Conservation (phyloP, 2,329 filamentous ascomycete species). For the Cercospora sp. region DNA sequence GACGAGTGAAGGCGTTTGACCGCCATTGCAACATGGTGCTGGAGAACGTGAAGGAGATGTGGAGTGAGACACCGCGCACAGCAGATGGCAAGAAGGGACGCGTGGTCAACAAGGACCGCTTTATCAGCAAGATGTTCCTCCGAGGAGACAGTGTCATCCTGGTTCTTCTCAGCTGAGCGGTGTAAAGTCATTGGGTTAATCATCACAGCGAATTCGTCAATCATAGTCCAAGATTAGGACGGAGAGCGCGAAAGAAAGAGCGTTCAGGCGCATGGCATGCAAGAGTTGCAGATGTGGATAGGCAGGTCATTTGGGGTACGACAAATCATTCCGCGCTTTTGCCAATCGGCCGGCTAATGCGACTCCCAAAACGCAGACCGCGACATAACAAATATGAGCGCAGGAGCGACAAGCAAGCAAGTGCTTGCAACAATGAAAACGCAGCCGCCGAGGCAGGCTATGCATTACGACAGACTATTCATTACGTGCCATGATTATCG, state of each 20-base stretch:
- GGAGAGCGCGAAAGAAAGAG: neutral
- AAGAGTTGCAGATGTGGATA: neutral
- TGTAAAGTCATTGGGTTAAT: conserved; percentile 2
- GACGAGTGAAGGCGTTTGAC: conserved; percentile 97
- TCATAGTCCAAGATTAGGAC: neutral
- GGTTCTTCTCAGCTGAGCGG: conserved; percentile 66
- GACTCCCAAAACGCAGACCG: neutral
- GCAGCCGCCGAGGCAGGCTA: conserved; percentile 16
- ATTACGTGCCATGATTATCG: conserved; percentile 1
- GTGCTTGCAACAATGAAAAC: conserved; percentile 10
- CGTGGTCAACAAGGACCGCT: conserved; percentile 94
- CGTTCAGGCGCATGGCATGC: conserved; percentile 9
- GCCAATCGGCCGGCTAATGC: conserved; percentile 7
- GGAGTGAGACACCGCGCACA: conserved; percentile 87
- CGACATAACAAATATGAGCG: neutral
- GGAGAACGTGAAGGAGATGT: conserved; percentile 99
- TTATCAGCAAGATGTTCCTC: conserved; percentile 97
- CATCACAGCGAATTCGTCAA: neutral
- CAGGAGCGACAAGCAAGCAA: conserved; percentile 1
- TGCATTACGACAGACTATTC: conserved; percentile 23
- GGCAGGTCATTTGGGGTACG: conserved; percentile 12
- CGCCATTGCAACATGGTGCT: conserved; percentile 99
- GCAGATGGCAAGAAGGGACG: conserved; percentile 84
- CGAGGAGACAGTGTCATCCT: conserved; percentile 86
- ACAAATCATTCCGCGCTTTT: neutral